Evolutionary conservation across 768 basidiomycete species (phyloP), one percentile per base, ranked within the genome.

Genomic region (Pseudohyphozyma bogoriensis): DNA sequence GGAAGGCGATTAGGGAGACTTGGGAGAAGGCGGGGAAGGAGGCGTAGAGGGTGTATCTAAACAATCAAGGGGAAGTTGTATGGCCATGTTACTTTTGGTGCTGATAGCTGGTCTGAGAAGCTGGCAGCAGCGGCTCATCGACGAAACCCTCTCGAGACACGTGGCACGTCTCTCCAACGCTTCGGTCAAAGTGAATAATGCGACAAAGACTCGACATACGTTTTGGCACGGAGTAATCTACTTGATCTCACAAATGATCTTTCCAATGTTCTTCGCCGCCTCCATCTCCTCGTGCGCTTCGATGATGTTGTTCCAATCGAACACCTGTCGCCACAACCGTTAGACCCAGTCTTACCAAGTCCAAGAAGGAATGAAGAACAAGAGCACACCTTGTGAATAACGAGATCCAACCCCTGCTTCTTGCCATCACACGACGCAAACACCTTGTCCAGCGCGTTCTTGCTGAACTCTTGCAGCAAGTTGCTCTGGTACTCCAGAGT

Each of bases 271-370:
- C 73, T 77, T 79, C 69, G 89, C 85, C 59, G 76, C 82, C 71
- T 86, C 83, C 85, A 96, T 90, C 74, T 87, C 87, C 62, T 79
- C 77, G 64, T 89, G 88, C 3, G 89, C 90, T 33, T 80, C 80
- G 68, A 82, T 81, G 53, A 93, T 87, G 53, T 87, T 78, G 16
- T 79, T 78, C 87, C 86, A 89, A 2, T 82, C 78, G 74, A 84
- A 92, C 22, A 87, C 82, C 86, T 89, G 61, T 13, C 29, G 7
- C 18, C 16, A 15, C 26, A 24, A 15, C 24, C 64, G 62, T 68
- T 24, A 33, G 51, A 51, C 51, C 56, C 63, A 66, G 68, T 31
- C 28, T 46, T 46, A 42, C 58, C 58, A 66, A 58, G 40, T 39
- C 0, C 62, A 39, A 51, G 39, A 16, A 13, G 36, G 15, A 28